These are phyloP conservation scores for Colletotrichum somersetense DNA, from an alignment of 2,329 filamentous ascomycete species.

Conservation along the genomic window DNA sequence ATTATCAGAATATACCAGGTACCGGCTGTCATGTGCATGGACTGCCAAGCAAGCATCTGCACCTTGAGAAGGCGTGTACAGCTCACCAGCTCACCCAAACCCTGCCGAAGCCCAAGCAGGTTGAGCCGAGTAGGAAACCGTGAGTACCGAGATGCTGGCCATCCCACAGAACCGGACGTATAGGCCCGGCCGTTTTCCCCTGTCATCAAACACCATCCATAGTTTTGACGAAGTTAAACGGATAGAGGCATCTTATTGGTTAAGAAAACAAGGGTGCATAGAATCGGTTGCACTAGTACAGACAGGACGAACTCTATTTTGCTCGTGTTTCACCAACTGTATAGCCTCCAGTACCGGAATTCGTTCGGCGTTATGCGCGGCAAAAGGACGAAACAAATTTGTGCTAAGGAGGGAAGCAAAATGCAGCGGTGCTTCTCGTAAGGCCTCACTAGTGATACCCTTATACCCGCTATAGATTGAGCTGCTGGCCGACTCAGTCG, in stretches of 20 bases:
- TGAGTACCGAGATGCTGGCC: too few relatives aligned
- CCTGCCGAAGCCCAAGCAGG: background rate
- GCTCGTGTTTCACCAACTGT: background rate
- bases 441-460: background rate
- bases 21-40: background rate
- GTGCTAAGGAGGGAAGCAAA: background rate
- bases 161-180: background rate
- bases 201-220: background rate
- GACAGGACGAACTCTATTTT: background rate
- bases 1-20: background rate
- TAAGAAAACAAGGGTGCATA: background rate
- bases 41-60: too few relatives aligned
- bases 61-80: background rate
- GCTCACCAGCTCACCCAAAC: background rate
- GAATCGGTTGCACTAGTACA: background rate
- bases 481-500: too few relatives aligned
- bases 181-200: background rate
- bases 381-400: background rate
- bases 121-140: background rate
- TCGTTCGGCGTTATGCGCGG: too few relatives aligned
- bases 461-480: accelerated
- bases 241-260: background rate
- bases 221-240: background rate
- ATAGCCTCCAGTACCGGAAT: background rate
- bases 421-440: background rate